Conservation (phyloP, 2,329 filamentous ascomycete species). For the Cytospora schulzeri region DNA sequence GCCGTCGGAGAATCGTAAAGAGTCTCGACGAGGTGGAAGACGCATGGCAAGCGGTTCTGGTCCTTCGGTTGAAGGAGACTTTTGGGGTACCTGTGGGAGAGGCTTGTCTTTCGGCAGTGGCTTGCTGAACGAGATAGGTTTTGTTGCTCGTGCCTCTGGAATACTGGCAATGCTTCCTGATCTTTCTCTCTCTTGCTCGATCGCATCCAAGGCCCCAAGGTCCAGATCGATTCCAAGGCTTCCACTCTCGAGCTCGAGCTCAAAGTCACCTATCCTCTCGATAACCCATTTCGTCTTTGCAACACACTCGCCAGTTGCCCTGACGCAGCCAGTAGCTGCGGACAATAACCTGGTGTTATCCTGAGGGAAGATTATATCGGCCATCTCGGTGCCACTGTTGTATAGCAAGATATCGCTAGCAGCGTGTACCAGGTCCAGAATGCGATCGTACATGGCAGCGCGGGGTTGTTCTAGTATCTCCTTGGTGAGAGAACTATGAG, state of each 20-base stretch:
- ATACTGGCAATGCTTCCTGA: conserved; percentile 33
- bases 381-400: conserved; percentile 67
- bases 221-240: conserved; percentile 61
- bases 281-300: conserved; percentile 83
- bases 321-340: conserved; percentile 85
- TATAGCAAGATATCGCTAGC: conserved; percentile 74
- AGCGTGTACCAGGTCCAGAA: conserved; percentile 78
- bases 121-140: conserved; percentile 38
- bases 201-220: conserved; percentile 50
- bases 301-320: conserved; percentile 88
- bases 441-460: conserved; percentile 74
- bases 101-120: conserved; percentile 64
- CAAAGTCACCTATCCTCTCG: conserved; percentile 88
- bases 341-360: conserved; percentile 74
- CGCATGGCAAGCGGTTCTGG: conserved; percentile 37
- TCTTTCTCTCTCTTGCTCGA: conserved; percentile 40
- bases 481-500: conserved; percentile 71
- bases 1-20: conserved; percentile 42
- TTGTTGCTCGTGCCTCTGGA: conserved; percentile 30
- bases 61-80: conserved; percentile 40
- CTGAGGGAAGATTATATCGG: conserved; percentile 78
- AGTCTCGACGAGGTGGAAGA: conserved; percentile 46
- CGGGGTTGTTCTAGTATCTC: conserved; percentile 69
- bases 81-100: conserved; percentile 65
- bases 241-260: conserved; percentile 70